Base-by-base conservation (phyloP, 305 asterid species). In the Rubia peregrina region DNA sequence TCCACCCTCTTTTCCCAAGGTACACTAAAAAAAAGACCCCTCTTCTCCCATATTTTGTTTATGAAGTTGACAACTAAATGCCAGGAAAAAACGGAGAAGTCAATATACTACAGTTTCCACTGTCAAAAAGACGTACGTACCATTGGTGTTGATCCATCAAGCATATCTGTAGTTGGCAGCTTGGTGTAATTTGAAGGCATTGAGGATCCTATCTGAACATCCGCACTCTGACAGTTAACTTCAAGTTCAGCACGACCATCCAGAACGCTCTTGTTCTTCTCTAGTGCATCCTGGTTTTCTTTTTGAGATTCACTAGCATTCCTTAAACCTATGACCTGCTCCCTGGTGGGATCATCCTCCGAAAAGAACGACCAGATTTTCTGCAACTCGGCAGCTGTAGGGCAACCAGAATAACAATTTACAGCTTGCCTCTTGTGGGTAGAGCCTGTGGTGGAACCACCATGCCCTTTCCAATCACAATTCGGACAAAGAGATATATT, bases 401-500 rank as follows among this genome's bases (percentile, higher is more conserved):
- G 98, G 69, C 96, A 90, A 26, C 95, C 98, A 17, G 92, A 83
- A 73, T 89, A 92, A 75, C 85, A 85, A 78, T 82, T 81, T 78
- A 92, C 86, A 44, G 88, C 79, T 85, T 81, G 84, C 70, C 91
- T 80, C 76, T 90, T 85, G 72, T 85, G 90, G 42, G 84, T 82
- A 33, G 74, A 57, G 30, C 82, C 73, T 4, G 85, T 69, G 65
- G 72, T 44, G 21, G 88, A 74, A 67, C 73, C 75, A 64, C 73
- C 75, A 73, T 88, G 92, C 33, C 77, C 92, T 4, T 79, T 73
- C 88, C 95, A 84, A 73, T 87, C 84, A 72, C 98, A 92, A 79
- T 80, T 82, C 61, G 90, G 89, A 71, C 98, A 92, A 70, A 90
- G 95, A n/a, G 97, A 92, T 71, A 87, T 77, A 71, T 80, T 83